phyloP scores from a whole-genome alignment of 2,329 filamentous ascomycete species.

The Emmonsiellopsis sp. region DNA sequence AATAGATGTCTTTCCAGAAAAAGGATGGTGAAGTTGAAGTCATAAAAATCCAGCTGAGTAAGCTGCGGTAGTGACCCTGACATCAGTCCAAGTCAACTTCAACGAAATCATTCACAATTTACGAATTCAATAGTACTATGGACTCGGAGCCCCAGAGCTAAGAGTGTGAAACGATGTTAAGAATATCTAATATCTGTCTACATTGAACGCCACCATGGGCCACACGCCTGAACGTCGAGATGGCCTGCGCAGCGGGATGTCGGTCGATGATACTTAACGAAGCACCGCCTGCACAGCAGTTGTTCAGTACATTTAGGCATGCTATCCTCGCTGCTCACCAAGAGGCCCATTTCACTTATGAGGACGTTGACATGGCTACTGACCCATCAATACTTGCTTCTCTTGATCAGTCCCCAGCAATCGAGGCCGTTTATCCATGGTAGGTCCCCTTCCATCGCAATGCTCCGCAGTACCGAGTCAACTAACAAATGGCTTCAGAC shows the following conservation, averaged over 20 bases:
- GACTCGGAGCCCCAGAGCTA: too few species aligned
- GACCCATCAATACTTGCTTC: neutral
- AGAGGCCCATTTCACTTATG: slow-evolving; percentile 1
- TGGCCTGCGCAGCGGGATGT: neutral
- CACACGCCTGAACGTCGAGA: neutral
- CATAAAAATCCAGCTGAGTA: too few species aligned
- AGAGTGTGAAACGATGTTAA: neutral
- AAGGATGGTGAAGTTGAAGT: too few species aligned
- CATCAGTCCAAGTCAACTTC: too few species aligned
- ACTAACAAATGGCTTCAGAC: neutral
- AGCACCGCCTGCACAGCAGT: slow-evolving; percentile 3
- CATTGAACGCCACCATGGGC: neutral
- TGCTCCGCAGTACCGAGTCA: neutral
- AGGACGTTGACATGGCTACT: slow-evolving; percentile 2
- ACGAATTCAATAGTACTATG: too few species aligned
- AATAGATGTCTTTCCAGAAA: too few species aligned
- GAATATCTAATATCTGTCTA: neutral
- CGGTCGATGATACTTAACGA: neutral
- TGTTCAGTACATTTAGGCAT: slow-evolving; percentile 4
- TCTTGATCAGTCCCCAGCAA: slow-evolving; percentile 1
- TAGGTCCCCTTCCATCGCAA: neutral
- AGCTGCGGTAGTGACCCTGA: too few species aligned
- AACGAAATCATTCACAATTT: too few species aligned
- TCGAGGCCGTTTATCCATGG: slow-evolving; percentile 3
- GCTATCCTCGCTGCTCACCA: neutral